Conservation (phyloP, 1,284 basidiomycete genomes). For the Earliella scabrosa region DNA sequence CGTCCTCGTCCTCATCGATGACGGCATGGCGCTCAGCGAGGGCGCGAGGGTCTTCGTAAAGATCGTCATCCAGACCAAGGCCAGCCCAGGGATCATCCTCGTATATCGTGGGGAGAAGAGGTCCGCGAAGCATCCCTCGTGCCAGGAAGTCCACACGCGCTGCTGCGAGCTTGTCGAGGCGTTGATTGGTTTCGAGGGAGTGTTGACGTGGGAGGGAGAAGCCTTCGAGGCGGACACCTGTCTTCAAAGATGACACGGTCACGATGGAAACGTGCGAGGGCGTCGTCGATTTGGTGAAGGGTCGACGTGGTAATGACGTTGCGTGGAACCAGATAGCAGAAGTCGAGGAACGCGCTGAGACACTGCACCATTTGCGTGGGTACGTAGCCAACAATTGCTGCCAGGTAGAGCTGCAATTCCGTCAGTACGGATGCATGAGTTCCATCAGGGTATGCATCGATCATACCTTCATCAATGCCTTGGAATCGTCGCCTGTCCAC, state of each 20-base stretch:
- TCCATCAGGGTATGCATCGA: no score
- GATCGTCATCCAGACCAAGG: not conserved
- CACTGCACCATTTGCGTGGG: conserved; percentile 19
- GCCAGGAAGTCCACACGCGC: conserved; percentile 13
- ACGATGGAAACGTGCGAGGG: conserved; percentile 11
- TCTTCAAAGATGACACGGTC: conserved; percentile 17
- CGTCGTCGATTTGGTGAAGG: conserved; percentile 7
- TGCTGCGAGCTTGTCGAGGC: conserved; percentile 26
- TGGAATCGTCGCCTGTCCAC: conserved; percentile 27
- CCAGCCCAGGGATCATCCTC: not conserved
- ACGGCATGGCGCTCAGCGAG: no score
- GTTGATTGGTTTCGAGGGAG: conserved; percentile 23
- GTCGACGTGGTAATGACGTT: not conserved
- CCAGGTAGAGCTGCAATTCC: conserved; percentile 22
- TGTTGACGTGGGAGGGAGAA: conserved; percentile 30
- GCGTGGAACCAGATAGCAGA: conserved; percentile 26
- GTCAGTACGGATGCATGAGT: no score
- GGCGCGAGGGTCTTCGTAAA: no score
- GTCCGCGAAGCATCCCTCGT: conserved; percentile 21
- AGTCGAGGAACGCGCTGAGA: conserved; percentile 22
- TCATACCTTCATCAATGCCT: conserved; percentile 29
- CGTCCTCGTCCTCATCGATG: no score
- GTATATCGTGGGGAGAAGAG: not conserved
- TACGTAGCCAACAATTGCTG: conserved; percentile 23
- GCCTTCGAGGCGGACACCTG: conserved; percentile 14